These are phyloP conservation scores for Chondrostereum purpureum DNA, from an alignment of 1,284 basidiomycete species.

Conservation along the genomic window DNA sequence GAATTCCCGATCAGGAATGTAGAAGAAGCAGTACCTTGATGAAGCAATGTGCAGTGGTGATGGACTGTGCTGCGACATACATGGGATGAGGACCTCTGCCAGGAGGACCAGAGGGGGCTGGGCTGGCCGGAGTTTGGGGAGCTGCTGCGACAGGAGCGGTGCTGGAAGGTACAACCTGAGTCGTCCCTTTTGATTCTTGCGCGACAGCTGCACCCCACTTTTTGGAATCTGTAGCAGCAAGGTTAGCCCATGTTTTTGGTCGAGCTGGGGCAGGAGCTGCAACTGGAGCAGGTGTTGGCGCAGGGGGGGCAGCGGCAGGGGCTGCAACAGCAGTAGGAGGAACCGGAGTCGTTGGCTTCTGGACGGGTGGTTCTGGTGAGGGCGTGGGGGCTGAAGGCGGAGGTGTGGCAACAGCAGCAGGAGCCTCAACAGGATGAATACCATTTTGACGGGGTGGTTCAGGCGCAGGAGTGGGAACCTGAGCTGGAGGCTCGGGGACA, in stretches of 20 bases:
- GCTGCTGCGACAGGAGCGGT: conserved; percentile 39
- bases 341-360: conserved; percentile 29
- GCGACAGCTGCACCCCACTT: conserved; percentile 78
- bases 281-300: conserved; percentile 29
- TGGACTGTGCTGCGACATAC: conserved; percentile 48
- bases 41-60: conserved; percentile 75
- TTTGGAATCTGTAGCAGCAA: conserved; percentile 75
- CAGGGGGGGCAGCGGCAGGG: conserved; percentile 23
- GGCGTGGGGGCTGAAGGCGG: conserved; percentile 30
- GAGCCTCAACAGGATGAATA: conserved; percentile 20
- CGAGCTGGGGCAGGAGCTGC: conserved; percentile 33
- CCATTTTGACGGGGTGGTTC: conserved; percentile 27
- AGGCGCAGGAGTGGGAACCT: conserved; percentile 23
- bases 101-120: conserved; percentile 21
- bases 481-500: conserved; percentile 9
- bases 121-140: conserved; percentile 37
- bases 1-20: neutral
- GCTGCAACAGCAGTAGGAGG: conserved; percentile 30
- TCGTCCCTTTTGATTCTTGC: conserved; percentile 64
- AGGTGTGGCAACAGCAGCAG: conserved; percentile 23
- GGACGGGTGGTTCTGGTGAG: conserved; percentile 15
- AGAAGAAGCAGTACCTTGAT: conserved; percentile 59
- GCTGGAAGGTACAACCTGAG: conserved; percentile 48
- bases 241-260: conserved; percentile 85
- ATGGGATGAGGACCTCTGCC: conserved; percentile 34